Base-by-base conservation (phyloP, 192 early-diverging fungal genomes). In the Dimargaris verticillata region DNA sequence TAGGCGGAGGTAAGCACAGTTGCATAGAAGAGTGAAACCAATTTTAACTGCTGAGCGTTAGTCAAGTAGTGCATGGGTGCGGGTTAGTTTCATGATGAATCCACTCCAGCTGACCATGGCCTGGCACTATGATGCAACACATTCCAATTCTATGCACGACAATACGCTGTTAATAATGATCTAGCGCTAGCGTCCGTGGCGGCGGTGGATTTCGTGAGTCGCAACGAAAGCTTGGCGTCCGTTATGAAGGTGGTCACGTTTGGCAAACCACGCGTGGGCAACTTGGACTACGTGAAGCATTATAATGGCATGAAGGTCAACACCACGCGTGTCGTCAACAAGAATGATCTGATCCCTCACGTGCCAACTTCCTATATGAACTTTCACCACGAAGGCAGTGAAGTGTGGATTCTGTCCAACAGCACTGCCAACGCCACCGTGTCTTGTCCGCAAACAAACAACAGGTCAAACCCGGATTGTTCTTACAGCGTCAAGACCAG, bases 401-500 rank as follows among this genome's bases (percentile, higher is more conserved):
- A 52, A 25, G 24, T 24, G n/a, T 52, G 51, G 51, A 52, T 52
- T 13, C 6, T 25, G 38, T 15, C 60, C 17, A 69, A 70, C 28
- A 25, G 25, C n/a, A 52, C 11, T 24, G 51, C 20, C 25, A 20
- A 26, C 22, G 11, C 13, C 9, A 26, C 51, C 22, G 11, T 26
- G 18, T 5, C n/a, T 3, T 52, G 25, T 12, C 51, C 51, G 20
- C 51, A 52, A 12, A 5, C 25, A 2, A 20, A 52, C 24, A 24
- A 52, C 51, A 5, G 24, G 10, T 5, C 51, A 5, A 52, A 52
- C 51, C 51, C 51, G 24, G 22, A 52, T 12, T 20, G 51, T 3
- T 5, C 25, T 12, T 2, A 25, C 12, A 52, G 51, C 12, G 51
- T 52, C 11, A 18, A 25, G 3, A 12, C 24, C 12, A 18, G 51